A percentile compares a stretch with the other conserved stretches of the same genome.
These are phyloP conservation scores for Globisporangium cederbergense DNA, from an alignment of 352 stramenopile genomes.

Conservation along the genomic window DNA sequence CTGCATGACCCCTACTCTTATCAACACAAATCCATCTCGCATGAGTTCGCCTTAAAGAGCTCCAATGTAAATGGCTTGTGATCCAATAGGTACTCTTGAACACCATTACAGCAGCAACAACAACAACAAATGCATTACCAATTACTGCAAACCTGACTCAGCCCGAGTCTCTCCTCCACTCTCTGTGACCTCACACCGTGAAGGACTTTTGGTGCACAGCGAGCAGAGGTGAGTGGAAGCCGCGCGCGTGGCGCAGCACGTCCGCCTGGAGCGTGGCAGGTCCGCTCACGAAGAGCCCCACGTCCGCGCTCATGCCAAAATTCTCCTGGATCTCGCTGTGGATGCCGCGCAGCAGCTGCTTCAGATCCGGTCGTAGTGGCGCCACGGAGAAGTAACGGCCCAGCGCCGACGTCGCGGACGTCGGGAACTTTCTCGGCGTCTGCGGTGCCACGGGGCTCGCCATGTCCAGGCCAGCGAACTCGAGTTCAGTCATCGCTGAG, in stretches of 20 bases:
- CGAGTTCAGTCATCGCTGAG: constrained; percentile 39
- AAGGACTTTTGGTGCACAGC: constrained; percentile 49
- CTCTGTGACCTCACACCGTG: constrained; percentile 23
- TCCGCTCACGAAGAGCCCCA: constrained; percentile 45
- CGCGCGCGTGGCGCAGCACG: constrained; percentile 24
- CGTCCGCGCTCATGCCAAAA: constrained; percentile 37
- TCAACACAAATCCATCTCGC: neutral
- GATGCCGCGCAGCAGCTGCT: constrained; percentile 24
- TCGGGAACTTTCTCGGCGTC: constrained; percentile 34
- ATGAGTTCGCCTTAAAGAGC: neutral
- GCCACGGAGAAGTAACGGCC: constrained; percentile 33
- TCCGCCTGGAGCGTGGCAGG: constrained; percentile 36
- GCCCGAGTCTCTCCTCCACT: no score
- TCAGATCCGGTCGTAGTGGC: constrained; percentile 38
- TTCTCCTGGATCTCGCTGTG: constrained; percentile 50
- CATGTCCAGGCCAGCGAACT: constrained; percentile 31
- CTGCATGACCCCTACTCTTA: no score
- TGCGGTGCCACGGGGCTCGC: constrained; percentile 28
- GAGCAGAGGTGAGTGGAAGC: constrained; percentile 32
- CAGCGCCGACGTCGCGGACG: constrained; percentile 26
- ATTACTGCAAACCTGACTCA: no score
- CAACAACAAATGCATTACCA: no score
- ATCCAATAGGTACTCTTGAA: neutral
- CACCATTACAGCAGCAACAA: neutral
- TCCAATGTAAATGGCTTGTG: neutral